Conservation (phyloP, 23 red algal genomes). For the Gracilaria domingensis region DNA sequence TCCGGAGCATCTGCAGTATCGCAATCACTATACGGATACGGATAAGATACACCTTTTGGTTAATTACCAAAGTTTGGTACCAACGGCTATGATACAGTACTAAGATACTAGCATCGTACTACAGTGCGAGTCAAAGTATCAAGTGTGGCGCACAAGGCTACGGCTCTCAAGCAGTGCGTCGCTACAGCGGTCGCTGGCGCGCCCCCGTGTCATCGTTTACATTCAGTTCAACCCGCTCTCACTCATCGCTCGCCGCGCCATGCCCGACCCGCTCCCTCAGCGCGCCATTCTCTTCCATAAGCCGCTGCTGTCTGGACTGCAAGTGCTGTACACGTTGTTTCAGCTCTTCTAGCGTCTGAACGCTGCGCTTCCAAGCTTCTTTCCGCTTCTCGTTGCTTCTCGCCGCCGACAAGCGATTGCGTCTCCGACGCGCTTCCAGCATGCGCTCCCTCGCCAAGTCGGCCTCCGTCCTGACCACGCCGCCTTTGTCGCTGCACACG, state of each 20-base stretch:
- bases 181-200: too few species aligned
- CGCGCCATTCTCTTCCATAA: constrained; percentile 2
- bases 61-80: too few species aligned
- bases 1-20: too few species aligned
- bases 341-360: background rate
- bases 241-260: background rate
- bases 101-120: too few species aligned
- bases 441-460: constrained; percentile 1
- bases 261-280: background rate
- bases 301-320: background rate
- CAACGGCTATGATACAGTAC: too few species aligned
- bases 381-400: constrained; percentile 56
- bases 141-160: too few species aligned
- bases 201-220: too few species aligned
- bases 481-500: too few species aligned
- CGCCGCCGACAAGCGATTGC: constrained; percentile 43
- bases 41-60: too few species aligned
- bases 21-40: too few species aligned
- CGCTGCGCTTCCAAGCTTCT: background rate
- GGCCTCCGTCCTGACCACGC: background rate
- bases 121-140: too few species aligned
- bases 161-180: too few species aligned
- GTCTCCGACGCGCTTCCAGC: constrained; percentile 40
- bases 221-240: background rate
- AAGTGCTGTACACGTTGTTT: background rate